These are phyloP conservation scores for Centrapalus pauciflorus DNA, from an alignment of 129 eudicot genomes.

Conservation along the genomic window DNA sequence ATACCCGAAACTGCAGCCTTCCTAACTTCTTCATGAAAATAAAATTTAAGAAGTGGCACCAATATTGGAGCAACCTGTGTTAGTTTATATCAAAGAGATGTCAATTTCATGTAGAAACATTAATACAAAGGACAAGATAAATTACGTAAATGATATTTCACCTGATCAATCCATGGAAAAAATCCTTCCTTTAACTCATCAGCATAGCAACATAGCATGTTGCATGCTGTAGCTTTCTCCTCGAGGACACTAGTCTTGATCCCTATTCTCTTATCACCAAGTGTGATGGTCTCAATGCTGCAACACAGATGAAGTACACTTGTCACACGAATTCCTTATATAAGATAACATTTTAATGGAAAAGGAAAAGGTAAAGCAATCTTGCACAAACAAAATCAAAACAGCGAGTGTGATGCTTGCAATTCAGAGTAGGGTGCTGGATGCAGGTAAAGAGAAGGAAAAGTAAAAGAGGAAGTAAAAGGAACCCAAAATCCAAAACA, in stretches of 20 bases:
- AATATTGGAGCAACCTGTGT: conserved; percentile 87
- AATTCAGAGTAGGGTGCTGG: not conserved
- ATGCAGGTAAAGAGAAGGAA: not conserved
- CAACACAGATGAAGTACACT: conserved; percentile 15
- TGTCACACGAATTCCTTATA: conserved; percentile 10
- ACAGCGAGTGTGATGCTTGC: not conserved
- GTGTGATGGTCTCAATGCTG: conserved; percentile 95
- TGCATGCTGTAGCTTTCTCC: conserved; percentile 99
- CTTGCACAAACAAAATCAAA: not conserved
- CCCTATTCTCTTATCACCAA: conserved; percentile 97
- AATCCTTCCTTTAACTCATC: conserved; percentile 99
- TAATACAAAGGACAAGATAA: not conserved
- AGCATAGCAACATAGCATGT: conserved; percentile 97
- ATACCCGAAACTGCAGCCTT: conserved; percentile 97
- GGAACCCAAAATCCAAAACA: not conserved
- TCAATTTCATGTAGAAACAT: not conserved
- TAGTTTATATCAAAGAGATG: not conserved
- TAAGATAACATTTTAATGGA: not conserved
- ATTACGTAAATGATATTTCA: conserved; percentile 7
- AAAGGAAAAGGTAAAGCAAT: not conserved
- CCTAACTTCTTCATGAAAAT: conserved; percentile 98
- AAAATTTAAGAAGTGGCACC: conserved; percentile 92
- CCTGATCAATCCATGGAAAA: conserved; percentile 99
- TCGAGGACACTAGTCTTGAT: conserved; percentile 95
- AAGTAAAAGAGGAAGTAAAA: not conserved